Conservation (phyloP, 2,329 filamentous ascomycete genomes). For the Aspergillus bombycis region DNA sequence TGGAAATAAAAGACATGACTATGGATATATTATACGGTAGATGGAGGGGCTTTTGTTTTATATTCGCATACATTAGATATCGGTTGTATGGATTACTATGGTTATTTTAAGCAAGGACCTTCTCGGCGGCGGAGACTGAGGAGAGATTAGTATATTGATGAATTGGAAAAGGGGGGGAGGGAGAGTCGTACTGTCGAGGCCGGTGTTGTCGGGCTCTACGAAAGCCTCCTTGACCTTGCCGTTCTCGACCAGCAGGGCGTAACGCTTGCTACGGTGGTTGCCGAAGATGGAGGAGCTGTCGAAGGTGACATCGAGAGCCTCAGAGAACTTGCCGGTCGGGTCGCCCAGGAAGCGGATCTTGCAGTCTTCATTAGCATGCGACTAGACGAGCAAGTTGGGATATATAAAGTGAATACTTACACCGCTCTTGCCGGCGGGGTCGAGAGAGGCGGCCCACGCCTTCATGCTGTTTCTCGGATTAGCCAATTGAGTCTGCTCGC, state of each 20-base stretch:
- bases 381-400: neutral
- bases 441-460: slow-evolving; percentile 79
- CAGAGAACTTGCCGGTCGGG: slow-evolving; percentile 76
- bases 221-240: slow-evolving; percentile 81
- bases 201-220: slow-evolving; percentile 87
- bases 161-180: neutral
- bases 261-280: slow-evolving; percentile 80
- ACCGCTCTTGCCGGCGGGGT: slow-evolving; percentile 73
- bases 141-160: slow-evolving; percentile 20
- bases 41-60: neutral
- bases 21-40: neutral
- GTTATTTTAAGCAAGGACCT: slow-evolving; percentile 46
- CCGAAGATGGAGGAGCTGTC: slow-evolving; percentile 81
- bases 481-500: neutral
- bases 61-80: slow-evolving; percentile 1
- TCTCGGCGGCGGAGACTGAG: slow-evolving; percentile 53
- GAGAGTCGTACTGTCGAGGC: slow-evolving; percentile 66
- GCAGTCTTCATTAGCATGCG: neutral
- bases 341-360: slow-evolving; percentile 90
- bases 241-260: slow-evolving; percentile 79
- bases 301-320: slow-evolving; percentile 80
- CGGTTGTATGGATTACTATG: neutral
- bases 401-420: slow-evolving; percentile 58
- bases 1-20: slow-evolving; percentile 10
- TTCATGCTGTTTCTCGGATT: slow-evolving; percentile 68